phyloP scores from a whole-genome alignment of 2,329 filamentous ascomycete genomes.

The Seiridium cupressi region DNA sequence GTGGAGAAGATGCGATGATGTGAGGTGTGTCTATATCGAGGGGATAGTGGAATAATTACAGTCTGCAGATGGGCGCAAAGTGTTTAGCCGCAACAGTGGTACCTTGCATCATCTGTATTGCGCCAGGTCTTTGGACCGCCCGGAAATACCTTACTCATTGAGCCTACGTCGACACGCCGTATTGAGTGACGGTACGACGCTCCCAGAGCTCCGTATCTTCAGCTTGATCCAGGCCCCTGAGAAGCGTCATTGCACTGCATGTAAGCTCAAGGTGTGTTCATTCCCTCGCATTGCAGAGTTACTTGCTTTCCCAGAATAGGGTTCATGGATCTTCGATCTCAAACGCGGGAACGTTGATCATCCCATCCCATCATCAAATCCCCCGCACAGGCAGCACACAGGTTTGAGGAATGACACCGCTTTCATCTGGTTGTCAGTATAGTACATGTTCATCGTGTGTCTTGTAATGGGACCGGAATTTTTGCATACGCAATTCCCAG shows the following conservation, averaged over 20 bases:
- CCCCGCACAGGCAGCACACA: not conserved
- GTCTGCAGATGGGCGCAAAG: too few relatives aligned
- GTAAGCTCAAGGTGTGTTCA: not conserved
- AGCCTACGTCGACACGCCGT: not conserved
- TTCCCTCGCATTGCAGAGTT: not conserved
- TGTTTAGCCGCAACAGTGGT: too few relatives aligned
- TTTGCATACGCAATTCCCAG: not conserved
- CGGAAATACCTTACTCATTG: not conserved
- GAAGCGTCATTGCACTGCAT: not conserved
- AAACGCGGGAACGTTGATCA: not conserved
- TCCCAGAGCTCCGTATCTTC: not conserved
- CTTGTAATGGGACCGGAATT: too few relatives aligned
- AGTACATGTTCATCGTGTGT: too few relatives aligned
- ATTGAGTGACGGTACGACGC: not conserved
- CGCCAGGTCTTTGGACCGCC: too few relatives aligned
- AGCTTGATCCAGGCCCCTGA: not conserved
- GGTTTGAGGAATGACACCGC: not conserved
- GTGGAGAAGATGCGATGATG: not conserved
- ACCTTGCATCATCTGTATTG: too few relatives aligned
- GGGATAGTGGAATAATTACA: not conserved
- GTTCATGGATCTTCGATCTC: not conserved
- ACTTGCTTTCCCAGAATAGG: not conserved
- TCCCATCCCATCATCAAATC: not conserved
- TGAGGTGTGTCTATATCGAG: not conserved
- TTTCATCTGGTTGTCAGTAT: too few relatives aligned